Conservation (phyloP, 352 stramenopile genomes). For the Phytopythium chamaehyphon region DNA sequence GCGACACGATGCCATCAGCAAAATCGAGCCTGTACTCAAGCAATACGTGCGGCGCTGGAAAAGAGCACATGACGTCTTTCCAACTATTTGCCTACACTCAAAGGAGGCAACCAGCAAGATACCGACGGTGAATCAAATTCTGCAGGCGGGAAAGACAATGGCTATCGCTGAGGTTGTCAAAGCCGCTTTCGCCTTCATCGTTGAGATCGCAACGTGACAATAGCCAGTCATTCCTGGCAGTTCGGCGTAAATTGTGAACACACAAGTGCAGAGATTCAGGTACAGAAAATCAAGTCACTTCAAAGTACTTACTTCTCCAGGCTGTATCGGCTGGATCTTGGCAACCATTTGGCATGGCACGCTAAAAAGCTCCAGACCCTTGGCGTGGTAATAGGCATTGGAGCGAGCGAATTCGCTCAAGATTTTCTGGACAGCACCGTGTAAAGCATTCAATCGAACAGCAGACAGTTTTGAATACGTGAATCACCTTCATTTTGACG, state of each 20-base stretch:
- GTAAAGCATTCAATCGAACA: not conserved
- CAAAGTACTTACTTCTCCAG: no score
- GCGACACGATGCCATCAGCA: conserved; percentile 24
- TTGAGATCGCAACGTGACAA: not conserved
- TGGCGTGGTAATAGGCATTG: conserved; percentile 74
- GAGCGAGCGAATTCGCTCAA: conserved; percentile 67
- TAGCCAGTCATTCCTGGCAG: not conserved
- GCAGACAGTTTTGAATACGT: not conserved
- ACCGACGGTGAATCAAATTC: conserved; percentile 27
- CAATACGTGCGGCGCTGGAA: conserved; percentile 9
- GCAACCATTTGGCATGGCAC: conserved; percentile 42
- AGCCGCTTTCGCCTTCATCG: conserved; percentile 13
- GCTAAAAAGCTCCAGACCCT: conserved; percentile 67
- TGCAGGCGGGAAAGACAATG: conserved; percentile 17
- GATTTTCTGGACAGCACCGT: conserved; percentile 43
- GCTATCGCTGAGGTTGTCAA: conserved; percentile 16
- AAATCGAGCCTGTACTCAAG: conserved; percentile 22
- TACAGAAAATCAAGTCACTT: no score
- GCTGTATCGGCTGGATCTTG: conserved; percentile 21
- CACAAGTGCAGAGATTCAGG: no score
- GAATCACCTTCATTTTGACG: conserved; percentile 70
- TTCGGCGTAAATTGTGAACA: not conserved
- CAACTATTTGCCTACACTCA: not conserved
- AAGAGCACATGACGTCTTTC: not conserved
- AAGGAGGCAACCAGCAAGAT: conserved; percentile 10